phyloP scores from a whole-genome alignment of 2,329 filamentous ascomycete species.

The Chaetomiaceae sp. region DNA sequence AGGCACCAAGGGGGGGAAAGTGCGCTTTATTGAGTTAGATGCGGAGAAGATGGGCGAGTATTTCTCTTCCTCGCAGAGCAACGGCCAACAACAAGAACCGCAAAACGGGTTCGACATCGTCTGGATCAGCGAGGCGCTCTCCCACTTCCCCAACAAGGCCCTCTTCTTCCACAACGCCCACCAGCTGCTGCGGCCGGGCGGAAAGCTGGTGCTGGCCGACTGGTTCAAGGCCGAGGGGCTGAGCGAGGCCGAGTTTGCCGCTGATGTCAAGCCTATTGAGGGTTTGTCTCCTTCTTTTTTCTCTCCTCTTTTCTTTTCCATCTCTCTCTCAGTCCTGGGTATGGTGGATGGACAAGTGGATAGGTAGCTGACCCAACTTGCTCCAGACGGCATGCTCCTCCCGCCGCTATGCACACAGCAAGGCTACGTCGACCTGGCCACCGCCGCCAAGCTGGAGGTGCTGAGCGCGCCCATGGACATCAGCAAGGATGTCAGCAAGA shows the following conservation, averaged over 20 bases:
- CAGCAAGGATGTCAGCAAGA: constrained; percentile 53
- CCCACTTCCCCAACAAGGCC: constrained; percentile 54
- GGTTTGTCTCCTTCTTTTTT: constrained; percentile 32
- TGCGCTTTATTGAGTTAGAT: constrained; percentile 54
- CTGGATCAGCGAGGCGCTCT: constrained; percentile 59
- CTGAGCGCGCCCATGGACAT: constrained; percentile 49
- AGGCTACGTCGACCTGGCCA: constrained; percentile 49
- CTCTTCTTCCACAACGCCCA: constrained; percentile 53
- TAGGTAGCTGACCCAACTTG: neutral
- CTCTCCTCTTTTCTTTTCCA: neutral
- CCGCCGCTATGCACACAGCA: constrained; percentile 50
- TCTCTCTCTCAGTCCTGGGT: neutral
- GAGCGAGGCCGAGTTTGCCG: constrained; percentile 39
- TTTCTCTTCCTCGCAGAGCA: constrained; percentile 40
- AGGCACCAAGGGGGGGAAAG: constrained; percentile 37
- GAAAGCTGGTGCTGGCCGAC: constrained; percentile 53
- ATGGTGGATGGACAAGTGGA: too few relatives aligned
- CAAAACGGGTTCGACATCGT: constrained; percentile 48
- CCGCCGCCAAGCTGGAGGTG: constrained; percentile 43
- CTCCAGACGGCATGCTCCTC: constrained; percentile 54
- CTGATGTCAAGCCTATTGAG: constrained; percentile 56
- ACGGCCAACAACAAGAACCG: too few relatives aligned
- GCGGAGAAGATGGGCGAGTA: constrained; percentile 55
- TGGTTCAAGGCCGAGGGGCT: constrained; percentile 55
- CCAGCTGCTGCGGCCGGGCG: constrained; percentile 43